Evolutionary conservation across 768 basidiomycete genomes (phyloP).

Genomic region (Suillus luteus): DNA sequence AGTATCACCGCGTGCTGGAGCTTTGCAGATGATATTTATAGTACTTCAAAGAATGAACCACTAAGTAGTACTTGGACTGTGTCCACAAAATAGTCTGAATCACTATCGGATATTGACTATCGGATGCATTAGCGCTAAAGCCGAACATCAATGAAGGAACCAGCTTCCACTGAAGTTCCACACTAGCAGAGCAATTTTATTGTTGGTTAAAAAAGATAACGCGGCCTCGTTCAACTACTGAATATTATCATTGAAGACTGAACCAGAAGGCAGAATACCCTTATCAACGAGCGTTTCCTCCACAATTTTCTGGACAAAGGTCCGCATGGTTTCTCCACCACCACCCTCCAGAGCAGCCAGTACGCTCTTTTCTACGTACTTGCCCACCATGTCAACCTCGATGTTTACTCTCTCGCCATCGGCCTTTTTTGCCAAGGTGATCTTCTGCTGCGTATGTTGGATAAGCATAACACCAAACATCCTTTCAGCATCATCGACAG

Average conservation of each 20-base stretch:
- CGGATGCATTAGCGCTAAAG: conserved; percentile 1
- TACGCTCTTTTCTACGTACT: conserved; percentile 88
- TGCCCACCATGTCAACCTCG: conserved; percentile 94
- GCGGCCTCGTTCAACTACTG: background rate
- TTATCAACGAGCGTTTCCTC: conserved; percentile 53
- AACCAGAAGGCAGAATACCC: conserved; percentile 38
- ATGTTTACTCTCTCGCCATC: conserved; percentile 88
- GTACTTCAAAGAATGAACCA: conserved; percentile 10
- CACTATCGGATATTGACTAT: conserved; percentile 1
- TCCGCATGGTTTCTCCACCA: conserved; percentile 48
- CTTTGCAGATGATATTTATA: conserved; percentile 12
- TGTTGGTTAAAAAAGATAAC: background rate
- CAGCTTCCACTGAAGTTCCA: background rate
- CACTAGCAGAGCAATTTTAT: background rate
- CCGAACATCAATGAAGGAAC: background rate
- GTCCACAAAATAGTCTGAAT: background rate
- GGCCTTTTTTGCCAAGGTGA: conserved; percentile 74
- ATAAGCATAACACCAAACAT: conserved; percentile 94
- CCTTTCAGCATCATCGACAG: conserved; percentile 60
- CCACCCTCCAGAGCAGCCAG: conserved; percentile 61
- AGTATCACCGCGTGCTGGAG: conserved; percentile 1
- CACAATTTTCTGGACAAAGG: conserved; percentile 59
- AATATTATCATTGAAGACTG: background rate
- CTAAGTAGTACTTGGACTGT: conserved; percentile 9
- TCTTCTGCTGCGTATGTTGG: conserved; percentile 87